These are phyloP conservation scores for Geum urbanum DNA, from an alignment of 306 rosid species.

Conservation along the genomic window DNA sequence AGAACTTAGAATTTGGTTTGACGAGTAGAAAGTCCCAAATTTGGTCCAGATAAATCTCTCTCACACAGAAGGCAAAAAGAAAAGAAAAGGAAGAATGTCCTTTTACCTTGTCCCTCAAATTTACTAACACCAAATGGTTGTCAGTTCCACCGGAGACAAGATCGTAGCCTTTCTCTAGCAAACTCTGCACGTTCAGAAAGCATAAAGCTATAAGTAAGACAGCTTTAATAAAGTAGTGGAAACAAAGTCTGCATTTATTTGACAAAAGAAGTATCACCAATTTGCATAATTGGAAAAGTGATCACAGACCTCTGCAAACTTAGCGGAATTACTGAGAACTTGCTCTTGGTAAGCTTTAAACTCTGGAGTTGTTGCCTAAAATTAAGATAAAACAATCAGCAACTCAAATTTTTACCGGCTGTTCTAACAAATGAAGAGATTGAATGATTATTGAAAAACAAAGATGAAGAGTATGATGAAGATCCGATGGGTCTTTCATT, in stretches of 20 bases:
- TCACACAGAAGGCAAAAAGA: background rate
- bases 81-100: conserved; percentile 17
- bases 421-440: conserved; percentile 2
- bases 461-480: background rate
- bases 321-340: conserved; percentile 66
- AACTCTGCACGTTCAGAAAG: conserved; percentile 59
- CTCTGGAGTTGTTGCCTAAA: conserved; percentile 75
- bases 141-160: conserved; percentile 98
- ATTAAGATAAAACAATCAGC: conserved; percentile 24
- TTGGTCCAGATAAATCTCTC: background rate
- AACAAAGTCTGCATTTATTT: background rate
- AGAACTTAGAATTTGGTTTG: background rate
- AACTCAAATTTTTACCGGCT: conserved; percentile 14
- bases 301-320: conserved; percentile 67
- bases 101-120: conserved; percentile 77
- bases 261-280: background rate
- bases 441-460: background rate
- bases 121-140: conserved; percentile 82
- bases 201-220: conserved; percentile 26
- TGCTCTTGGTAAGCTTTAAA: conserved; percentile 87
- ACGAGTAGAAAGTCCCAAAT: background rate
- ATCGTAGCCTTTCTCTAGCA: conserved; percentile 73
- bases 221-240: conserved; percentile 10
- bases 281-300: background rate
- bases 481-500: conserved; percentile 3